Evolutionary conservation across 805 yeast genomes (phyloP).

Genomic region (Jamesozyma spencerorum): DNA sequence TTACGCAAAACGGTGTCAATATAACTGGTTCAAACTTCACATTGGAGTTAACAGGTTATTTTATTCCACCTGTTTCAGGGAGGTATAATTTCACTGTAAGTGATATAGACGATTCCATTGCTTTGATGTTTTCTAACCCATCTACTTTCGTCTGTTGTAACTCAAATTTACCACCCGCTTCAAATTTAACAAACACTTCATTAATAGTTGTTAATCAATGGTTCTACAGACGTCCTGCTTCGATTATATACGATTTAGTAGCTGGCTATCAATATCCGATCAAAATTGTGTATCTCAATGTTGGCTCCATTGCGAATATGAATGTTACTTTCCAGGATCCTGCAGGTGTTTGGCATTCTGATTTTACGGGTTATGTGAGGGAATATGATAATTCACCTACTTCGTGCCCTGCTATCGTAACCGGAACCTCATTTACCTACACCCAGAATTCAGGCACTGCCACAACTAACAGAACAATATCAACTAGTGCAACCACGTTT

Average conservation of each 20-base stretch:
- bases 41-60: conserved; percentile 23
- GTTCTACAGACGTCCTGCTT: not conserved
- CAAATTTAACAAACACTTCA: conserved; percentile 1
- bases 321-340: conserved; percentile 5
- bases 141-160: conserved; percentile 30
- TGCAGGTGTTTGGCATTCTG: not conserved
- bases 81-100: conserved; percentile 20
- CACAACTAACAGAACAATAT: not conserved
- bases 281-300: conserved; percentile 13
- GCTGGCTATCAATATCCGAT: conserved; percentile 14
- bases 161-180: not conserved
- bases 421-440: not conserved
- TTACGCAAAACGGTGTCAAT: conserved; percentile 9
- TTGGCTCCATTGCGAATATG: conserved; percentile 1
- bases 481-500: not conserved
- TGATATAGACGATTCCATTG: conserved; percentile 29
- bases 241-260: not conserved
- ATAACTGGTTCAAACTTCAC: conserved; percentile 15
- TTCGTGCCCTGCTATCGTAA: not conserved
- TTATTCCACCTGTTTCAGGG: conserved; percentile 26
- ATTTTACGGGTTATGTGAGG: not conserved
- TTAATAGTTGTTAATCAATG: conserved; percentile 5
- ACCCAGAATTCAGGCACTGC: not conserved
- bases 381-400: not conserved
- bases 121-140: conserved; percentile 20